Evolutionary conservation across 768 basidiomycete species (phyloP).

Genomic region (Hygrophoropsis aurantiaca): DNA sequence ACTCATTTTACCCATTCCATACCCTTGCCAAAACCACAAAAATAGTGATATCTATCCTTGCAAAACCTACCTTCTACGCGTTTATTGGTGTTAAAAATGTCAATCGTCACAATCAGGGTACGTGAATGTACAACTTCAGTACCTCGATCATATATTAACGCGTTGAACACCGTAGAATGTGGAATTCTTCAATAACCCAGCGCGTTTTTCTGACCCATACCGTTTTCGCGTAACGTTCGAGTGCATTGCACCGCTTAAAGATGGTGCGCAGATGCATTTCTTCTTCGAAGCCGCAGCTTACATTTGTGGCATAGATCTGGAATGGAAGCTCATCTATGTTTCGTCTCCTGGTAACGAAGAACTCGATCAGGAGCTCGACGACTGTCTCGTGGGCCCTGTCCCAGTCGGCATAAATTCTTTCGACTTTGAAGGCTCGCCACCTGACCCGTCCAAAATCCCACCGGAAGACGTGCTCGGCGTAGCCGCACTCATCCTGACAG

Average conservation of each 20-base stretch:
- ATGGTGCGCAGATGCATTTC: conserved; percentile 52
- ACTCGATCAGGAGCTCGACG: conserved; percentile 96
- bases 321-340: conserved; percentile 98
- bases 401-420: conserved; percentile 97
- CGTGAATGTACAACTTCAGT: conserved; percentile 17
- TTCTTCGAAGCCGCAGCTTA: background rate
- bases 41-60: background rate
- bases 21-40: no score
- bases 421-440: conserved; percentile 89
- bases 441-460: conserved; percentile 83
- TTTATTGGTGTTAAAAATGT: conserved; percentile 41
- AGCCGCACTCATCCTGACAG: conserved; percentile 94
- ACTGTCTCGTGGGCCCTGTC: conserved; percentile 96
- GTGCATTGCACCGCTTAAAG: conserved; percentile 87
- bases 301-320: conserved; percentile 64
- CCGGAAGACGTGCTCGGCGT: conserved; percentile 91
- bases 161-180: conserved; percentile 55
- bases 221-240: conserved; percentile 96
- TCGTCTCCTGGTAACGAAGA: conserved; percentile 89
- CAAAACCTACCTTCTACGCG: background rate
- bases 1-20: no score
- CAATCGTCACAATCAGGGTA: conserved; percentile 70
- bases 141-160: background rate
- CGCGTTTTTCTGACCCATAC: conserved; percentile 88
- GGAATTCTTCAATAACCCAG: conserved; percentile 91